Base-by-base conservation (phyloP, 441 rosid species). In the Erodium texanum region DNA sequence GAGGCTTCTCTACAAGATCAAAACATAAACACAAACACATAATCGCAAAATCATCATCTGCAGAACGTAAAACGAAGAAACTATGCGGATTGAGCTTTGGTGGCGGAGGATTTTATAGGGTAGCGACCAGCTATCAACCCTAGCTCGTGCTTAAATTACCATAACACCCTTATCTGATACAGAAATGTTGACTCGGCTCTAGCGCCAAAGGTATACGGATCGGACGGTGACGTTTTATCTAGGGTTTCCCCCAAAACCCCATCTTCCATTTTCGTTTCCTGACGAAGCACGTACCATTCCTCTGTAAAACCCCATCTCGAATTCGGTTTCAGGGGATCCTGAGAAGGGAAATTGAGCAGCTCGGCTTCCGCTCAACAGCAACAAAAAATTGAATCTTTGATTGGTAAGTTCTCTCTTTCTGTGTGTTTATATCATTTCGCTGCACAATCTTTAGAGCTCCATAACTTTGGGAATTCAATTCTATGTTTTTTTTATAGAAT, bases 1-100 rank as follows among this genome's bases (percentile, higher is more conserved):
- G 77, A 73, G 77, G 79, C 34, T 11, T 6, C 4, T 1, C 18
- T 15, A 5, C 7, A 65, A 8, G 10, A 24, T 22, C 34, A 9
- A 8, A 32, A 72, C 9, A 18, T 12, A 19, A 18, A 27, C 27
- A 2, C 32, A 7, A 63, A 11, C 5, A 15, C 1, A 19, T 15
- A n/a, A 3, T 0, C 4, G 29, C 29, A 27, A 27, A 27, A 27
- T 27, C 29, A 27, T 16, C 16, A 27, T 27, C 29, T 1, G 29
- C 1, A 1, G 4, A 27, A 27, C 1, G 29, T 27, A 4, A 27
- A 27, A 4, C 1, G 29, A 27, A 4, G 29, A 4, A 27, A 4
- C 2, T 1, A 4, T 4, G 29, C 29, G 19, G 23, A 9, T 8
- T 1, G 4, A 12, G 22, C 38, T 64, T 20, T 9, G 36, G 58